These are phyloP conservation scores for Phaeosphaeriaceae sp. DNA, from an alignment of 2,329 filamentous ascomycete genomes.

Conservation along the genomic window DNA sequence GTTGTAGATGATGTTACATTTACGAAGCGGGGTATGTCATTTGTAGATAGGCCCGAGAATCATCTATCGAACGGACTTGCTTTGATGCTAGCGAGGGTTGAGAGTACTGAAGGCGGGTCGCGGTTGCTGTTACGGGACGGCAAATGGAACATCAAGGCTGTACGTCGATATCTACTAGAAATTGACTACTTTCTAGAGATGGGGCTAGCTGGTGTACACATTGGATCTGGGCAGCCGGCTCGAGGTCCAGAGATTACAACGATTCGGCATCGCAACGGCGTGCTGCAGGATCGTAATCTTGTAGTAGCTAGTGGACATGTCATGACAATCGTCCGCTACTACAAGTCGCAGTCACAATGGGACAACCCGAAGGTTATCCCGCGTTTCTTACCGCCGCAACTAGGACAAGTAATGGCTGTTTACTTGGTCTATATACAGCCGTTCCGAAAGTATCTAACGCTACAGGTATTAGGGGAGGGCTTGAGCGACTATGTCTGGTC, in stretches of 20 bases:
- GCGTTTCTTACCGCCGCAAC: constrained; percentile 24
- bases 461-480: constrained; percentile 13
- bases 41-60: constrained; percentile 21
- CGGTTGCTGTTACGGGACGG: constrained; percentile 10
- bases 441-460: constrained; percentile 21
- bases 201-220: neutral
- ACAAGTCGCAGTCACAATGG: constrained; percentile 31
- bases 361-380: constrained; percentile 32
- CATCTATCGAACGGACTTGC: constrained; percentile 15
- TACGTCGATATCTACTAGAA: constrained; percentile 1
- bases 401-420: constrained; percentile 26
- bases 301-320: constrained; percentile 23
- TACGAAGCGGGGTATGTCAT: constrained; percentile 19
- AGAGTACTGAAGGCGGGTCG: constrained; percentile 7
- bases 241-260: constrained; percentile 23
- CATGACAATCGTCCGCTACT: constrained; percentile 24
- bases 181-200: constrained; percentile 3
- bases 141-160: constrained; percentile 3
- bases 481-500: constrained; percentile 17
- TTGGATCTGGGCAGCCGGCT: constrained; percentile 3
- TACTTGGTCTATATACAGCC: constrained; percentile 29
- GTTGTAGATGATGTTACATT: constrained; percentile 23
- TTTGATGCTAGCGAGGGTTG: constrained; percentile 15
- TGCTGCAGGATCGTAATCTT: constrained; percentile 25
- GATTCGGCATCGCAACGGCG: constrained; percentile 19